These are phyloP conservation scores for Shiraia sp. DNA, from an alignment of 2,329 filamentous ascomycete genomes.

Conservation along the genomic window DNA sequence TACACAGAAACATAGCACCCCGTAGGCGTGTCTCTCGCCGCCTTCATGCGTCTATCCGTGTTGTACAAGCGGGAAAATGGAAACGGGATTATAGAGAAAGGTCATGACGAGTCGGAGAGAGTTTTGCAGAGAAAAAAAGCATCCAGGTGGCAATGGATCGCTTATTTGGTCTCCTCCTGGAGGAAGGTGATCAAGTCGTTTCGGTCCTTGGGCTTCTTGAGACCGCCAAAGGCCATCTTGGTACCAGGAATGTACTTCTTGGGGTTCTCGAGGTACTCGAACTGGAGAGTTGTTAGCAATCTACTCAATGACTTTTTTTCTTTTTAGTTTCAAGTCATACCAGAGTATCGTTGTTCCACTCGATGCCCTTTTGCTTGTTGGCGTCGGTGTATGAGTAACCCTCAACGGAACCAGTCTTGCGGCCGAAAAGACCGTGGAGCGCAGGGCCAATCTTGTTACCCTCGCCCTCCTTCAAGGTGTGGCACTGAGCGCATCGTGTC, in stretches of 20 bases:
- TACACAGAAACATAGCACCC: constrained; percentile 35
- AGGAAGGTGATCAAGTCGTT: constrained; percentile 96
- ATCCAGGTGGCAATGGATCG: constrained; percentile 31
- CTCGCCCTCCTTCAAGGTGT: constrained; percentile 88
- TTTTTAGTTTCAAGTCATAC: constrained; percentile 57
- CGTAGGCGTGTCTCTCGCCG: constrained; percentile 26
- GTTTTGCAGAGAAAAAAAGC: constrained; percentile 8
- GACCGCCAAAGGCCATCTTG: constrained; percentile 99
- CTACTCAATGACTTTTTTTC: neutral
- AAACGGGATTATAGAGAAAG: constrained; percentile 29
- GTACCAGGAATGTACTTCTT: constrained; percentile 99
- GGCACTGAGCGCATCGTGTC: constrained; percentile 97
- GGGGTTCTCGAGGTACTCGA: constrained; percentile 99
- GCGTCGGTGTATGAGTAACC: constrained; percentile 98
- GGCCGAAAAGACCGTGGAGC: constrained; percentile 96
- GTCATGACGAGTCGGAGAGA: constrained; percentile 29
- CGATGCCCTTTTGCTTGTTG: constrained; percentile 96
- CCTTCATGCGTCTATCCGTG: constrained; percentile 47
- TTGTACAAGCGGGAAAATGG: constrained; percentile 41
- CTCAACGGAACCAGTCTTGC: constrained; percentile 87
- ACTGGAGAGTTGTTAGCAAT: constrained; percentile 56
- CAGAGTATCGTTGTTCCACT: constrained; percentile 83
- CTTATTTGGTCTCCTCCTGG: constrained; percentile 71
- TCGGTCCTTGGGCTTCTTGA: constrained; percentile 99
- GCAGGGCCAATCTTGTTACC: constrained; percentile 98